Conservation (phyloP, 345 rosid genomes). For the Camelina neglecta region DNA sequence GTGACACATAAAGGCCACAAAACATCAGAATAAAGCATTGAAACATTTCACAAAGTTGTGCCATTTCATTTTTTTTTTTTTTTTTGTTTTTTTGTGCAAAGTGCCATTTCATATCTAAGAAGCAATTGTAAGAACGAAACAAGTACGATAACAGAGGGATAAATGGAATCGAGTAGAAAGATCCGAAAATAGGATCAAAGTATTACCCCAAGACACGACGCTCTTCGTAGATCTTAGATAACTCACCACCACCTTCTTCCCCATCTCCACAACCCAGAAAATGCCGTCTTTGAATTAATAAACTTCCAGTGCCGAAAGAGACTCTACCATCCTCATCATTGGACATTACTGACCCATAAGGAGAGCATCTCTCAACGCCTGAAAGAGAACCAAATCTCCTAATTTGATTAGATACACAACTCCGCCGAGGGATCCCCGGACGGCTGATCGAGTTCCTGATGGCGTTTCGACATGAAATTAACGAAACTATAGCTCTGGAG, state of each 20-base stretch:
- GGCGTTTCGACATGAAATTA: slow-evolving; percentile 49
- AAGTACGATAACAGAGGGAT: neutral
- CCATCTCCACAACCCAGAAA: slow-evolving; percentile 97
- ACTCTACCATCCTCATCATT: slow-evolving; percentile 37
- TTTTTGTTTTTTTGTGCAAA: too few species aligned
- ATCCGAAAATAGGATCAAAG: neutral
- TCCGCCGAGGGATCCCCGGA: slow-evolving; percentile 27
- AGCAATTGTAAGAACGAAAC: neutral
- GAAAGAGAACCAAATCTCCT: slow-evolving; percentile 53
- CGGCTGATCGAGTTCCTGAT: slow-evolving; percentile 42
- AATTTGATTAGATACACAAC: slow-evolving; percentile 41
- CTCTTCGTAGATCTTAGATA: slow-evolving; percentile 89
- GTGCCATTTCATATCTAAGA: neutral
- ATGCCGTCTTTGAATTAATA: slow-evolving; percentile 58
- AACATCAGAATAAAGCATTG: neutral
- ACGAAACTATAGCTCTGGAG: slow-evolving; percentile 52
- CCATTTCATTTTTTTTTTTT: neutral
- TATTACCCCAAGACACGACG: slow-evolving; percentile 84
- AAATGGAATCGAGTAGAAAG: neutral
- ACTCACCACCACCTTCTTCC: slow-evolving; percentile 78
- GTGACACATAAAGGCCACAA: neutral
- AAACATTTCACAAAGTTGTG: neutral
- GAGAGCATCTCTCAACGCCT: slow-evolving; percentile 43
- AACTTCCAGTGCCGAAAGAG: neutral
- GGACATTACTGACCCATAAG: slow-evolving; percentile 21